Base-by-base conservation (phyloP, 371 early-diverging fungal genomes). In the Mucor saturninus region DNA sequence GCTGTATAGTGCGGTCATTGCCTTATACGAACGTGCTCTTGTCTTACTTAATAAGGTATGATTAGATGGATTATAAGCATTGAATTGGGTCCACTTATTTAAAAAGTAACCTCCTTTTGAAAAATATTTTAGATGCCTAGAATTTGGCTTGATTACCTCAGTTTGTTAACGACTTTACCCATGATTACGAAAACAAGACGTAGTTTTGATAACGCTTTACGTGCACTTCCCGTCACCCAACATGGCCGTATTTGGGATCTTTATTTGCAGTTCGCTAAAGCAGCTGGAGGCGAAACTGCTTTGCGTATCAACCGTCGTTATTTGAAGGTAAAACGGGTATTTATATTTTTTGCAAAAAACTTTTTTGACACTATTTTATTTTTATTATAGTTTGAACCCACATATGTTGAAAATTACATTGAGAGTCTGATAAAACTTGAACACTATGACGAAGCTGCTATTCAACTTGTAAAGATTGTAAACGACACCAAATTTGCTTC, bases 141-240 rank as follows among this genome's bases (percentile, higher is more conserved):
- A 38, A 84, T 93, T 32, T 93, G 93, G 98, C 64, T 91, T 9
- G 85, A 86, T 60, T 97, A 94, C 68, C 74, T 84, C 37, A 71
- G 77, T 15, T 90, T 94, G 58, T 69, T 94, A 37, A 85, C 86
- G 62, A 83, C 84, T n/a, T 91, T 93, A 61, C 83, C 89, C 8
- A 67, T 83, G 48, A 75, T 93, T 42, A 94, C 94, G 1, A 77
- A 73, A 59, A 90, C 92, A 5, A 84, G 99, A 40, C 83, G 90
- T 14, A 85, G 87, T 0, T 98, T 97, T 76, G 99, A 99, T 74
- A 86, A 91, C 3, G 95, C 97, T 9, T 68, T 99, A 58, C 81
- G 92, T 48, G 87, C 97, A 0, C 83, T 99, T 49, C 95, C 99
- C 4, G 86, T 96, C 30, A 95, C 98, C 1, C 98, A 98, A 71